Base-by-base conservation (phyloP, 495 filamentous ascomycete species). In the Amphirosellinia nigrospora region DNA sequence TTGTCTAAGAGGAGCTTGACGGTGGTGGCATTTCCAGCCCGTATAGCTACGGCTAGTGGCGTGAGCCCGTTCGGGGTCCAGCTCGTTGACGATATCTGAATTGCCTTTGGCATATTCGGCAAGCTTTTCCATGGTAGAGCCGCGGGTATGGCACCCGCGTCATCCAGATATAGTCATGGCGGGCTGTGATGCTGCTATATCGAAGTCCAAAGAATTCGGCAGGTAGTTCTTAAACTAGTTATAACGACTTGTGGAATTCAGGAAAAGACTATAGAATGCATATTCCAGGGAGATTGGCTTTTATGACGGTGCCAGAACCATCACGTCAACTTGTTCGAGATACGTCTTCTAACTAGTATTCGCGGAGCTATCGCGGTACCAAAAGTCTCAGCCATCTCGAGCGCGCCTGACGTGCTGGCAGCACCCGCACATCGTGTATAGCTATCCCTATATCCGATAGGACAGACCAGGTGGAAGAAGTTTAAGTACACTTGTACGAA, bases 1-100 rank as follows among this genome's bases (percentile, higher is more conserved):
- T 72, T 72, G 21, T 70, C 66, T 21, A 72, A 36, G 15, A 72
- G 70, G 16, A 70, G 60, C 60, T 69, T 69, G 2, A 65, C 70
- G 26, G 55, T 66, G 4, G 66, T 66, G 11, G 69, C 64, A 15
- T 67, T 71, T 34, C 69, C 63, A 10, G 39, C 48, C 5, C 50
- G 63, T 52, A 71, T 39, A 19, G 63, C 69, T 53, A 23, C 38
- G 39, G 53, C 69, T 7, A 71, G 52, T 21, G 69, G 69, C 4
- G 69, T 71, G 48, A 62, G 34, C 69, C 63, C 9, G 69, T 56
- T 30, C 41, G 53, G 26, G 63, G 15, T 71, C 43, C 15, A 59
- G 34, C 1, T 67, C 59, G 10, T 71, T 67, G 63, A 67, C 62
- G 34, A 71, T 67, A 0, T 28, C 52, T 36, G 28, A 4, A 23